A percentile compares a stretch with the other conserved stretches of the same genome.
These are phyloP conservation scores for Monosporascus sp. DNA, from an alignment of 2,329 filamentous ascomycete genomes.

Conservation along the genomic window DNA sequence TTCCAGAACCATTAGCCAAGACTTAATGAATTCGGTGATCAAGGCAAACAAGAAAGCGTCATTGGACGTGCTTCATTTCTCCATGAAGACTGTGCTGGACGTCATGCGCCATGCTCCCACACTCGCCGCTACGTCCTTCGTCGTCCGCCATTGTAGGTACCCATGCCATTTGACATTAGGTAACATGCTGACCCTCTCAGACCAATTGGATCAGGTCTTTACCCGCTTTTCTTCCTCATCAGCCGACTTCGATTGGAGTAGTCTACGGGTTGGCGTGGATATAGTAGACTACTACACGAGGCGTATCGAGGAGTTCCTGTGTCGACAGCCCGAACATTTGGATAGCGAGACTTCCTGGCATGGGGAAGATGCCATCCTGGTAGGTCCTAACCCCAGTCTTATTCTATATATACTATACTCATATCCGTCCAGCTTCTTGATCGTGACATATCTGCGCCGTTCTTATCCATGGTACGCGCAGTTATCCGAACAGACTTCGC, in stretches of 20 bases:
- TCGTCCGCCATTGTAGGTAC: slow-evolving; percentile 38
- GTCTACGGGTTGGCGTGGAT: slow-evolving; percentile 39
- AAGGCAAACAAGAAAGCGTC: slow-evolving; percentile 46
- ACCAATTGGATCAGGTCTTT: slow-evolving; percentile 47
- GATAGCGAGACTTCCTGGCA: slow-evolving; percentile 24
- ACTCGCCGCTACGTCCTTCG: slow-evolving; percentile 42
- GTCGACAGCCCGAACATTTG: slow-evolving; percentile 33
- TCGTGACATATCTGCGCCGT: slow-evolving; percentile 38
- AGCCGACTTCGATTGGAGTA: slow-evolving; percentile 41
- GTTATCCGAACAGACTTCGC: slow-evolving; percentile 26
- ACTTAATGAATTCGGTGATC: slow-evolving; percentile 44
- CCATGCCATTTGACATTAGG: neutral
- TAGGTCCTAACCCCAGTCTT: slow-evolving; percentile 12
- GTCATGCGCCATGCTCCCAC: slow-evolving; percentile 42
- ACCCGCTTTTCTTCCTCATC: slow-evolving; percentile 38
- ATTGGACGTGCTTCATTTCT: slow-evolving; percentile 47
- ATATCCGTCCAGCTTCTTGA: slow-evolving; percentile 35
- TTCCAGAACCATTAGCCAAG: slow-evolving; percentile 29
- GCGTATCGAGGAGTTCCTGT: slow-evolving; percentile 34
- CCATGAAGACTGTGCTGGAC: slow-evolving; percentile 43
- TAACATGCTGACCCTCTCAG: slow-evolving; percentile 17
- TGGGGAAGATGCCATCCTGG: slow-evolving; percentile 43
- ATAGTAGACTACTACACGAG: slow-evolving; percentile 42
- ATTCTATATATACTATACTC: slow-evolving; percentile 3
- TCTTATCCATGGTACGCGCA: slow-evolving; percentile 42